A percentile compares a stretch with the other conserved stretches of the same genome.
Conservation (phyloP, 495 filamentous ascomycete genomes). For the Xylaria nigripes region DNA sequence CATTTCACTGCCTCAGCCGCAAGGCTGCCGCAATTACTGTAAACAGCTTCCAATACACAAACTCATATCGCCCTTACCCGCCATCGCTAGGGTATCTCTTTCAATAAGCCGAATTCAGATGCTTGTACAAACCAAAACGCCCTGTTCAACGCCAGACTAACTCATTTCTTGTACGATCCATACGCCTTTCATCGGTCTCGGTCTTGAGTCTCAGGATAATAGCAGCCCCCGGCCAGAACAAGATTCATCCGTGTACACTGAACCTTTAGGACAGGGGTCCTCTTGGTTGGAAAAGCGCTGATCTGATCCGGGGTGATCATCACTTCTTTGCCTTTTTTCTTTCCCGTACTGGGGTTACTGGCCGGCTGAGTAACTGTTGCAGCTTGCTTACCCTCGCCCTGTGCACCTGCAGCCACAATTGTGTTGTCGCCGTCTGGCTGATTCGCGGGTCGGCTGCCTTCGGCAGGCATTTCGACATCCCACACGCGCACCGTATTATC, state of each 20-base stretch:
- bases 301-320: conserved; percentile 89
- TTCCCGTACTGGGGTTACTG: conserved; percentile 45
- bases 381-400: conserved; percentile 43
- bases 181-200: conserved; percentile 8
- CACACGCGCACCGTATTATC: conserved; percentile 89
- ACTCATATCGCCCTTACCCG: not conserved
- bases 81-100: conserved; percentile 7
- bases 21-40: too few relatives aligned
- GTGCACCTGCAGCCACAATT: conserved; percentile 40
- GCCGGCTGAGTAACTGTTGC: conserved; percentile 25
- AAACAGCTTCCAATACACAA: not conserved
- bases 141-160: not conserved
- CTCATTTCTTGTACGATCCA: not conserved
- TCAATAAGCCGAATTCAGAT: not conserved
- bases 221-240: conserved; percentile 79
- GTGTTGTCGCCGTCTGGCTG: conserved; percentile 31
- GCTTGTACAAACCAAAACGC: conserved; percentile 1
- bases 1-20: too few relatives aligned
- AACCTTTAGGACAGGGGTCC: conserved; percentile 88
- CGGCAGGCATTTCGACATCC: conserved; percentile 66
- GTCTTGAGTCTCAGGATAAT: conserved; percentile 39
- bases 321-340: conserved; percentile 85
- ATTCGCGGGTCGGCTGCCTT: conserved; percentile 28
- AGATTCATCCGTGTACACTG: conserved; percentile 90
- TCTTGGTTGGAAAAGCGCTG: conserved; percentile 88